Evolutionary conservation across 768 basidiomycete species (phyloP).

Genomic region (Kwoniella pini): DNA sequence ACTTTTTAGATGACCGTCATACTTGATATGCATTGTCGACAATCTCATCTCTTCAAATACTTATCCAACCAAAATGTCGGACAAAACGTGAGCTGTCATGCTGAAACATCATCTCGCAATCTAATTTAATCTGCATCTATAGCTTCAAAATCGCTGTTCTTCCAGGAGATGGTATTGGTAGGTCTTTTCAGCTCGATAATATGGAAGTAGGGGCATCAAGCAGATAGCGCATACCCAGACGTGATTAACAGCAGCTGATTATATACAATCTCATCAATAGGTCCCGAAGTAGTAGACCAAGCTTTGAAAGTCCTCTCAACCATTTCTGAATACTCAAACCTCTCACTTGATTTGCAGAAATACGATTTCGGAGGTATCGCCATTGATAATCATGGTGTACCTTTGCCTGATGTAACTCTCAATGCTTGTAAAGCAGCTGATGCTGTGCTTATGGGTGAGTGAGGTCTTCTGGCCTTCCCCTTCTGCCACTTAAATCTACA

Average conservation of each 20-base stretch:
- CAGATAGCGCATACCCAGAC: neutral
- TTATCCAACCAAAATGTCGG: constrained; percentile 24
- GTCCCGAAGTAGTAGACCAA: constrained; percentile 85
- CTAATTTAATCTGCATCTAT: neutral
- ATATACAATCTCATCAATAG: constrained; percentile 54
- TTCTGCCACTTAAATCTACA: no score
- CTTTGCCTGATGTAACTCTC: constrained; percentile 80
- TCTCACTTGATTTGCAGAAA: constrained; percentile 71
- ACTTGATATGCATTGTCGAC: neutral
- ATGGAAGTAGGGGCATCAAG: no score
- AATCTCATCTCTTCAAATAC: neutral
- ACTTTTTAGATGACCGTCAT: constrained; percentile 1
- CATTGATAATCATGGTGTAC: constrained; percentile 82
- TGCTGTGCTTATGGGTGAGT: constrained; percentile 88
- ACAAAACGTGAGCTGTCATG: constrained; percentile 33
- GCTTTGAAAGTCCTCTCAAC: constrained; percentile 79
- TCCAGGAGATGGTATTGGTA: constrained; percentile 97
- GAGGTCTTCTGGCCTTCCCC: no score
- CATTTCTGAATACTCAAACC: constrained; percentile 65
- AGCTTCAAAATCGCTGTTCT: constrained; percentile 88
- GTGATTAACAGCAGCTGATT: no score
- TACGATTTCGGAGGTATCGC: constrained; percentile 89
- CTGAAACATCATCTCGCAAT: neutral
- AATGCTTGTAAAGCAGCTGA: constrained; percentile 89
- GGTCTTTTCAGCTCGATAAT: constrained; percentile 25